Evolutionary conservation across 441 rosid genomes (phyloP), one percentile per base, ranked within the genome.

Genomic region (Bruguiera hainesii): DNA sequence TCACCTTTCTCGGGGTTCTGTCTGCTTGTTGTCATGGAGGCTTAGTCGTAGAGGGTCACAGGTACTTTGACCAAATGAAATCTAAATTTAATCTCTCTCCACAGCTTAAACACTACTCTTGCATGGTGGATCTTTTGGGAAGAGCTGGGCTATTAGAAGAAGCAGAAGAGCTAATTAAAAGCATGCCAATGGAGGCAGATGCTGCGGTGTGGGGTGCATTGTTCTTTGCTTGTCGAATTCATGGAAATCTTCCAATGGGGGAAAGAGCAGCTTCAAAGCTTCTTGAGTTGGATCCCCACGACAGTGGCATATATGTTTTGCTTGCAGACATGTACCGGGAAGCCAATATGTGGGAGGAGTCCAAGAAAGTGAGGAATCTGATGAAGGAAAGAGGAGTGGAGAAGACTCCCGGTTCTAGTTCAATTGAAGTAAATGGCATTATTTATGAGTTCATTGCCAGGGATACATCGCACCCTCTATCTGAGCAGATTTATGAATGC

Each of bases 1-100:
- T 91, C 31, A 89, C 97, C 52, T 93, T 87, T 79, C 79, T 93
- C 7, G 96, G 87, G 25, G 76, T 91, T 33, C 63, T 90, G 63
- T 82, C 90, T 67, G 96, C 97, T 71, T 93, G 96, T 79, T 87
- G 93, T 74, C 97, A 89, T 52, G 91, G 89, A 60, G 97, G 98
- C 57, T 81, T 93, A 84, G 84, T 89, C 64, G 88, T 83, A 59
- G 83, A 78, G 1, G 98, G 98, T 30, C 87, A 86, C 26, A 68
- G 70, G 68, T 89, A 76, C 71, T 89, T 93, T 69, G 65, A 78
- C 35, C 80, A 83, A 68, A 91, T 93, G 93, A 87, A 72, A 52
- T 81, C 86, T 20, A 80, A 71, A 71, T 93, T 79, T 73, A 71
- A 80, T 9, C 72, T 89, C 25, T 68, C 58, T 26, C 96, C 96